A percentile compares a stretch with the other conserved stretches of the same genome.
phyloP scores from a whole-genome alignment of 2,329 filamentous ascomycete species.

The Annulohypoxylon truncatum region DNA sequence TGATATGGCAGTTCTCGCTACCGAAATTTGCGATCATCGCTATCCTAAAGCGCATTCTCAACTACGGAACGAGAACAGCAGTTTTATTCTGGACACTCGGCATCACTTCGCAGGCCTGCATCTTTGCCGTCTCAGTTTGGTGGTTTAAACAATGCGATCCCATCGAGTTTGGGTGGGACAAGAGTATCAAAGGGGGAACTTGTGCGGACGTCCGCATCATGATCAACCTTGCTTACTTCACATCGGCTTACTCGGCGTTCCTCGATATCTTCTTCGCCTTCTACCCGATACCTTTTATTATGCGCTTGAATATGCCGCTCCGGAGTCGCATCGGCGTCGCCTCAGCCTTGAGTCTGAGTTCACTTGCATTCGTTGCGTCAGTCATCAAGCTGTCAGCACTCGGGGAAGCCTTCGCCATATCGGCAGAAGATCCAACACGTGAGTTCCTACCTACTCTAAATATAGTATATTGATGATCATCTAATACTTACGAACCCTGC shows the following conservation, averaged over 20 bases:
- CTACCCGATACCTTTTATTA: slow-evolving; percentile 50
- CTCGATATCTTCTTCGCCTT: slow-evolving; percentile 51
- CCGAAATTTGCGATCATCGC: slow-evolving; percentile 52
- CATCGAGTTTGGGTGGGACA: slow-evolving; percentile 46
- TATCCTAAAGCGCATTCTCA: slow-evolving; percentile 49
- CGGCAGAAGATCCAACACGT: slow-evolving; percentile 47
- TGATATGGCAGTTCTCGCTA: slow-evolving; percentile 52
- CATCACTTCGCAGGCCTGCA: slow-evolving; percentile 48
- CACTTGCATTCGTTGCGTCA: slow-evolving; percentile 46
- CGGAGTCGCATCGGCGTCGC: slow-evolving; percentile 44
- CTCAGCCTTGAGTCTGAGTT: slow-evolving; percentile 44
- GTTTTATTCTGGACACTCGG: slow-evolving; percentile 49
- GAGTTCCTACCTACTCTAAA: slow-evolving; percentile 24
- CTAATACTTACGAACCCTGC: slow-evolving; percentile 14
- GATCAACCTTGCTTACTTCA: slow-evolving; percentile 46
- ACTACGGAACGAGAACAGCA: slow-evolving; percentile 47
- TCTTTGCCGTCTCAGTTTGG: slow-evolving; percentile 48
- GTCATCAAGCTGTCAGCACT: slow-evolving; percentile 48
- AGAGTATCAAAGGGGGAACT: slow-evolving; percentile 42
- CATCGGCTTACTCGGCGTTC: slow-evolving; percentile 48
- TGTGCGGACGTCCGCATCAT: slow-evolving; percentile 43
- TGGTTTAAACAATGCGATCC: slow-evolving; percentile 49
- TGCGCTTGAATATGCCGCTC: slow-evolving; percentile 49
- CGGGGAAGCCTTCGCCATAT: slow-evolving; percentile 40
- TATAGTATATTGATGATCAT: background rate